A percentile compares a stretch with the other conserved stretches of the same genome.
Conservation (phyloP, 2,329 filamentous ascomycete species). For the Colletotrichum eleusines region DNA sequence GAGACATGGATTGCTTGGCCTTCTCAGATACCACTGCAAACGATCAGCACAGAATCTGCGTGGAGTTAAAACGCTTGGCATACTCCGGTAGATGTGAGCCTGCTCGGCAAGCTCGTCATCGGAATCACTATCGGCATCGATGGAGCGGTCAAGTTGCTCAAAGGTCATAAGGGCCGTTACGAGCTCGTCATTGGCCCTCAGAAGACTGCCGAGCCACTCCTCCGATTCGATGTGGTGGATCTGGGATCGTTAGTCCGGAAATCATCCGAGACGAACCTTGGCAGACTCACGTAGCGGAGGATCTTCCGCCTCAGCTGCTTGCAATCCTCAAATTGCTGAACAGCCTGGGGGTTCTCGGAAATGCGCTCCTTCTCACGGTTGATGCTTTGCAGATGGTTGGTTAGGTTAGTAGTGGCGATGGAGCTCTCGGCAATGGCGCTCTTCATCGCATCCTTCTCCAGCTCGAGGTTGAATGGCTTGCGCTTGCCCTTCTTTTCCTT, state of each 20-base stretch:
- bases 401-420: slow-evolving; percentile 89
- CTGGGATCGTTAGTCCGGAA: slow-evolving; percentile 52
- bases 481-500: slow-evolving; percentile 68
- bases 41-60: slow-evolving; percentile 44
- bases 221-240: slow-evolving; percentile 93
- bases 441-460: slow-evolving; percentile 89
- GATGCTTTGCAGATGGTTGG: slow-evolving; percentile 88
- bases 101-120: slow-evolving; percentile 77
- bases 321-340: slow-evolving; percentile 85
- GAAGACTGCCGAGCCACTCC: slow-evolving; percentile 89
- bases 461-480: slow-evolving; percentile 83
- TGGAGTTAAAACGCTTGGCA: slow-evolving; percentile 20
- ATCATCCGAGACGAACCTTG: not conserved
- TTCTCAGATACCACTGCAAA: slow-evolving; percentile 65
- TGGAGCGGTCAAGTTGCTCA: slow-evolving; percentile 90
- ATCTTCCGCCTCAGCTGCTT: slow-evolving; percentile 88
- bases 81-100: slow-evolving; percentile 73
- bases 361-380: slow-evolving; percentile 91
- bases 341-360: slow-evolving; percentile 82
- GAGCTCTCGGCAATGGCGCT: slow-evolving; percentile 89
- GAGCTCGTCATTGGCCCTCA: slow-evolving; percentile 97
- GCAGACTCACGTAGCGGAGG: slow-evolving; percentile 76
- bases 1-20: slow-evolving; percentile 60
- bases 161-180: slow-evolving; percentile 93
- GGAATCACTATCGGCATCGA: slow-evolving; percentile 80